phyloP scores from a whole-genome alignment of 352 stramenopile genomes.

The Globisporangium rhizosaccharum region DNA sequence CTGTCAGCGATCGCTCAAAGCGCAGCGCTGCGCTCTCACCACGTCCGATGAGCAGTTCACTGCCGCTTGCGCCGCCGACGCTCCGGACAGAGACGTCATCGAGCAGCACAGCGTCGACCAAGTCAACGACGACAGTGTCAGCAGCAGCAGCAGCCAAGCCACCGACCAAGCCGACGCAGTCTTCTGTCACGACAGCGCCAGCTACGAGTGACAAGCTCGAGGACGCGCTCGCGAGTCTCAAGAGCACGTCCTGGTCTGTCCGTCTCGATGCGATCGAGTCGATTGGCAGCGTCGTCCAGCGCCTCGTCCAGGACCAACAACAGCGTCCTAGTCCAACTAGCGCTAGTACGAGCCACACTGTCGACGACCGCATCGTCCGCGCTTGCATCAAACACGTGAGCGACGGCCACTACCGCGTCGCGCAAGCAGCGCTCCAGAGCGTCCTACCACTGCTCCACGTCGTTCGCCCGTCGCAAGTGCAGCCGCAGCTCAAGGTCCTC shows the following conservation, averaged over 20 bases:
- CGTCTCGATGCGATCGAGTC: slow-evolving; percentile 57
- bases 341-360: slow-evolving; percentile 10
- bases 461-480: slow-evolving; percentile 28
- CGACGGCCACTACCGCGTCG: slow-evolving; percentile 72
- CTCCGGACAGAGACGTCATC: background rate
- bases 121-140: slow-evolving; percentile 3
- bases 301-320: slow-evolving; percentile 10
- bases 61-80: too few relatives aligned
- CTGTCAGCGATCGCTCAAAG: background rate
- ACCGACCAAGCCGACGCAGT: slow-evolving; percentile 11
- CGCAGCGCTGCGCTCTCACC: slow-evolving; percentile 3
- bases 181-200: slow-evolving; percentile 8
- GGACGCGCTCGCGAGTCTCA: slow-evolving; percentile 39
- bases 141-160: slow-evolving; percentile 15
- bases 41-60: background rate
- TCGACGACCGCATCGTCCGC: slow-evolving; percentile 51
- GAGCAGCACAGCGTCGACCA: background rate
- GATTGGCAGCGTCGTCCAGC: slow-evolving; percentile 27
- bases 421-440: slow-evolving; percentile 56
- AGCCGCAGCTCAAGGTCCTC: slow-evolving; percentile 48
- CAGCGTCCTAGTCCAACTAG: background rate
- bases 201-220: slow-evolving; percentile 29
- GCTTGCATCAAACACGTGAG: slow-evolving; percentile 60
- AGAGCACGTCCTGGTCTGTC: slow-evolving; percentile 57
- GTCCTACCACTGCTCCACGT: slow-evolving; percentile 51